phyloP scores from a whole-genome alignment of 2,329 filamentous ascomycete genomes.

The Aspergillaceae sp. region DNA sequence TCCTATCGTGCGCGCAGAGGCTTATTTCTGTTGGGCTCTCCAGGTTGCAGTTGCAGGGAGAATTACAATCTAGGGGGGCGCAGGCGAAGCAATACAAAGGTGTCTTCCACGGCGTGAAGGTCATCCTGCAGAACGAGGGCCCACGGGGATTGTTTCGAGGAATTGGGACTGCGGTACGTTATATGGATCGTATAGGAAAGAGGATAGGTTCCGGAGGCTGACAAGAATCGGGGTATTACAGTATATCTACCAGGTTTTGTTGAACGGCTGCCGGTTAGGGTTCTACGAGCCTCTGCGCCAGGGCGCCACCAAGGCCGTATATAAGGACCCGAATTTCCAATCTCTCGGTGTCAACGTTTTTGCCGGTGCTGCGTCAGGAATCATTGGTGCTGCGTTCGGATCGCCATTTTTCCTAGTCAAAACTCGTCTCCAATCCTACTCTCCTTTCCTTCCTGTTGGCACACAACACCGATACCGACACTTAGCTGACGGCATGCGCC shows the following conservation, averaged over 20 bases:
- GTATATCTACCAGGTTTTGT: constrained; percentile 91
- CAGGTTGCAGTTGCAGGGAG: constrained; percentile 91
- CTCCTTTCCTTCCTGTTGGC: constrained; percentile 83
- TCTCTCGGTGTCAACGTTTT: constrained; percentile 88
- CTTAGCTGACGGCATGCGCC: constrained; percentile 69
- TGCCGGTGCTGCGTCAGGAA: constrained; percentile 76
- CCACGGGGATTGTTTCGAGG: constrained; percentile 77
- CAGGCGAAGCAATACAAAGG: constrained; percentile 84
- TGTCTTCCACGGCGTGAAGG: constrained; percentile 79
- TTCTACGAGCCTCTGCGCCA: constrained; percentile 95
- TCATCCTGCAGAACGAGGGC: constrained; percentile 88
- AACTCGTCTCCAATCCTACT: constrained; percentile 89
- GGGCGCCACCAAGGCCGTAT: constrained; percentile 58
- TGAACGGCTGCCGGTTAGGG: constrained; percentile 92
- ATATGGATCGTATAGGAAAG: neutral
- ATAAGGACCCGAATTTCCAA: constrained; percentile 66
- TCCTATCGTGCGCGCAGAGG: neutral
- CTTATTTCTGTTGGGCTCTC: constrained; percentile 1
- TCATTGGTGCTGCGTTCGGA: constrained; percentile 84
- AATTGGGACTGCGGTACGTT: constrained; percentile 65
- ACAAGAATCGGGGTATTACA: constrained; percentile 21
- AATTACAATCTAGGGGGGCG: constrained; percentile 77
- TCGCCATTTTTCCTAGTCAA: constrained; percentile 98
- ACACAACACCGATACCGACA: constrained; percentile 93
- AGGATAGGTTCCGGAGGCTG: constrained; percentile 3